Conservation (phyloP, 257 asterid genomes). For the Penstemon newberryi region DNA sequence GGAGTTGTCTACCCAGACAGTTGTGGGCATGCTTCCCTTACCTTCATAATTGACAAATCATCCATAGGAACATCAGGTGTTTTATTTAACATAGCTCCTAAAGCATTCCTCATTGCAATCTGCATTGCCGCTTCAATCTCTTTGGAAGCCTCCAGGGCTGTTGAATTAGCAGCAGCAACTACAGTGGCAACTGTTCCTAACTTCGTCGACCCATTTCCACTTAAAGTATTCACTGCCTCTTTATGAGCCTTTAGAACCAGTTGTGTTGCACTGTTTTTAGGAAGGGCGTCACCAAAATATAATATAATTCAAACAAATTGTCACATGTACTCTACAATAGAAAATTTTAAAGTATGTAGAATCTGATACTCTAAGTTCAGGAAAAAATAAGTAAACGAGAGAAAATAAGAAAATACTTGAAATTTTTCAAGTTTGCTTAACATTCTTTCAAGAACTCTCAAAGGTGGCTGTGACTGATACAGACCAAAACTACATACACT, state of each 20-base stretch:
- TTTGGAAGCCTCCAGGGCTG: conserved; percentile 94
- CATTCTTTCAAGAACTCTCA: background rate
- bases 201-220: conserved; percentile 92
- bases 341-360: conserved; percentile 8
- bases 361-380: background rate
- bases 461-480: no score
- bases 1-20: conserved; percentile 12
- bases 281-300: conserved; percentile 16
- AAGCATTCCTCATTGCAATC: conserved; percentile 83
- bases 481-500: no score
- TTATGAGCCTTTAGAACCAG: conserved; percentile 92
- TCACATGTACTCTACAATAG: conserved; percentile 20
- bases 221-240: conserved; percentile 95
- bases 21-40: conserved; percentile 26
- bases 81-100: conserved; percentile 79
- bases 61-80: conserved; percentile 84
- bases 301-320: background rate
- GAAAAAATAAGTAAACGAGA: background rate
- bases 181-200: conserved; percentile 97
- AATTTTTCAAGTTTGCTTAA: background rate
- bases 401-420: conserved; percentile 14
- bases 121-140: conserved; percentile 98
- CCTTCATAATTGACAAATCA: conserved; percentile 96
- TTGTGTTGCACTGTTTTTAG: conserved; percentile 78
- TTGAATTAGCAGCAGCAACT: conserved; percentile 97